Percentiles rank a stretch among this genome's conserved stretches.
Conservation (phyloP, 208 protist genomes). For the Trypanosoma avium region DNA sequence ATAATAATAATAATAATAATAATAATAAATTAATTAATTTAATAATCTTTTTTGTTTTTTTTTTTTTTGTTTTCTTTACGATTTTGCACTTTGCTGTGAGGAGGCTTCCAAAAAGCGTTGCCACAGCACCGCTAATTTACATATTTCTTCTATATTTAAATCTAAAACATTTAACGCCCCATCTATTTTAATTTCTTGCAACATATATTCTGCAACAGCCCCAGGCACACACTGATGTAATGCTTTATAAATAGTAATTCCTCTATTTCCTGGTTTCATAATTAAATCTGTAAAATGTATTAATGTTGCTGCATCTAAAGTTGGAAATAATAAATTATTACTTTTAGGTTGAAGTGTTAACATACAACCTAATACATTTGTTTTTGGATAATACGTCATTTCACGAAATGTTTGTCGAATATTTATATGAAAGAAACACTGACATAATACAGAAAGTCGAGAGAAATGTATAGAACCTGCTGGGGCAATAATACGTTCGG, state of each 20-base stretch:
- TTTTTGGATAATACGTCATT: constrained; percentile 85
- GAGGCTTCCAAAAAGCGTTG: constrained; percentile 64
- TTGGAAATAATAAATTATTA: constrained; percentile 37
- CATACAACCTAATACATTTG: constrained; percentile 77
- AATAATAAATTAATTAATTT: too few relatives aligned
- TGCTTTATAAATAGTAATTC: constrained; percentile 66
- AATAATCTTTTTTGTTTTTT: background rate
- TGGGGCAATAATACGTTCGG: constrained; percentile 74
- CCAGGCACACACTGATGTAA: constrained; percentile 54
- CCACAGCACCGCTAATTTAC: constrained; percentile 67
- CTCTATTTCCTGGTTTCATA: constrained; percentile 67
- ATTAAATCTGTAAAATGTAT: constrained; percentile 81
- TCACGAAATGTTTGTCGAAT: constrained; percentile 80
- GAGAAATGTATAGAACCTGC: constrained; percentile 80
- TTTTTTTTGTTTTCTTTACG: constrained; percentile 32
- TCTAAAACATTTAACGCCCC: constrained; percentile 79
- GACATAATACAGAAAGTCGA: constrained; percentile 72
- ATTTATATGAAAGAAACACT: constrained; percentile 81
- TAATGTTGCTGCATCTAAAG: constrained; percentile 64
- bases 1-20: too few relatives aligned
- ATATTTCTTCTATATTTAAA: constrained; percentile 69
- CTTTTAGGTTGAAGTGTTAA: constrained; percentile 84
- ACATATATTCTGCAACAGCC: constrained; percentile 82
- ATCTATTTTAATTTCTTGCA: constrained; percentile 84
- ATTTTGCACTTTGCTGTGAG: constrained; percentile 21